Evolutionary conservation across 164 flowering plant genomes (phyloP), one percentile per base, ranked within the genome.

Genomic region (Stephania yunnanensis): DNA sequence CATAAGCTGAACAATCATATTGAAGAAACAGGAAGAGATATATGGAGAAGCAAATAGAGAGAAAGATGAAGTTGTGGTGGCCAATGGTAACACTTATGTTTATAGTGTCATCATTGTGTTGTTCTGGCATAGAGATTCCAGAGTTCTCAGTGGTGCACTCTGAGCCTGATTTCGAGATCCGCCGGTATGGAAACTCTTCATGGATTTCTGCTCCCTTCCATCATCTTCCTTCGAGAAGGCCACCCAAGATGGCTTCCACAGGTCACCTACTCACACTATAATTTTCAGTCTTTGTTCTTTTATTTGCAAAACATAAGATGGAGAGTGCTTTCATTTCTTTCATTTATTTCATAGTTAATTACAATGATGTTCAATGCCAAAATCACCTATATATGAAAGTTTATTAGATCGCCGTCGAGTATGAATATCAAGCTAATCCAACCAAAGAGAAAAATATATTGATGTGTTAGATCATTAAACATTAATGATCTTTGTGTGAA

Each of bases 171-270:
- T 85, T 88, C 53, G 91, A 89, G 79, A 76, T 89, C 85, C 82
- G 93, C 70, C 80, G 83, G 50, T 87, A 87, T 81, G 48, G 73
- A 36, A 80, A 83, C 22, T 78, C 89, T 29, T 70, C 83, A 0
- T 89, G 93, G 93, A 85, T 89, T 82, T 79, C 91, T n/a, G 88
- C 90, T 53, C 70, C 82, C 84, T 77, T 30, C 72, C 42, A 36
- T 81, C 74, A 20, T 50, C 81, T 71, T 89, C 93, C 71, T 89
- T 89, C 73, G 83, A 82, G 10, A 86, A 79, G 58, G 84, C 91
- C 68, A 87, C 91, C 50, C 67, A 71, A 55, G 53, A 65, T 36
- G 92, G 91, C 74, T 88, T 86, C 53, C 92, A 89, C 83, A 82
- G 92, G 91, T 87, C 10, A 63, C 20, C 29, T 61, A 7, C 19